Evolutionary conservation across 2,329 filamentous ascomycete species (phyloP).

Genomic region (Curvularia spicifera): DNA sequence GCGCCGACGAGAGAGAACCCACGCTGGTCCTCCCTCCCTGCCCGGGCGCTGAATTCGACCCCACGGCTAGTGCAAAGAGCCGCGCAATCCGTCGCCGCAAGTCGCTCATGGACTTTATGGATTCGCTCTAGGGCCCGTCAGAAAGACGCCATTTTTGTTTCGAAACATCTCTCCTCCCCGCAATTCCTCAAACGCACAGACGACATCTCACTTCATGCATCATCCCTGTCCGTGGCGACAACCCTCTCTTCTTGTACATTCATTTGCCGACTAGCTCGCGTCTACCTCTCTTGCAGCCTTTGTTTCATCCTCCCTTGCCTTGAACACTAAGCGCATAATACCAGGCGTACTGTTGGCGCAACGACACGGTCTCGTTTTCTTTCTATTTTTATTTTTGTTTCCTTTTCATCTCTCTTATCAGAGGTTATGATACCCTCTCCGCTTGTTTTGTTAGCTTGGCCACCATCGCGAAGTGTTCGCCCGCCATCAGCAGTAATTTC

Average conservation of each 20-base stretch:
- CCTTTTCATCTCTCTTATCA: background rate
- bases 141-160: constrained; percentile 20
- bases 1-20: constrained; percentile 47
- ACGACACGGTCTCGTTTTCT: constrained; percentile 2
- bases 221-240: constrained; percentile 5
- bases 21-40: constrained; percentile 44
- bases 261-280: background rate
- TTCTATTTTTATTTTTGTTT: background rate
- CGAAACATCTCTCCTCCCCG: constrained; percentile 16
- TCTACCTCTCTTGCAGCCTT: background rate
- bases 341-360: constrained; percentile 20
- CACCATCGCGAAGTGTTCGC: constrained; percentile 23
- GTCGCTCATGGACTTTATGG: constrained; percentile 47
- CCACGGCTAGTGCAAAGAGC: constrained; percentile 31
- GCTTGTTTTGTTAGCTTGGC: constrained; percentile 1
- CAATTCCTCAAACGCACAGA: constrained; percentile 19
- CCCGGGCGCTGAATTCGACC: constrained; percentile 29
- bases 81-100: constrained; percentile 45
- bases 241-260: background rate
- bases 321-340: constrained; percentile 17
- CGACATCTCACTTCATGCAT: constrained; percentile 2
- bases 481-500: constrained; percentile 10
- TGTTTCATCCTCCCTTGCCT: background rate
- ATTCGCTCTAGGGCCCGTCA: constrained; percentile 22
- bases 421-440: constrained; percentile 22